Conservation (phyloP, 2,329 filamentous ascomycete genomes). For the Trichoderma pleuroti region DNA sequence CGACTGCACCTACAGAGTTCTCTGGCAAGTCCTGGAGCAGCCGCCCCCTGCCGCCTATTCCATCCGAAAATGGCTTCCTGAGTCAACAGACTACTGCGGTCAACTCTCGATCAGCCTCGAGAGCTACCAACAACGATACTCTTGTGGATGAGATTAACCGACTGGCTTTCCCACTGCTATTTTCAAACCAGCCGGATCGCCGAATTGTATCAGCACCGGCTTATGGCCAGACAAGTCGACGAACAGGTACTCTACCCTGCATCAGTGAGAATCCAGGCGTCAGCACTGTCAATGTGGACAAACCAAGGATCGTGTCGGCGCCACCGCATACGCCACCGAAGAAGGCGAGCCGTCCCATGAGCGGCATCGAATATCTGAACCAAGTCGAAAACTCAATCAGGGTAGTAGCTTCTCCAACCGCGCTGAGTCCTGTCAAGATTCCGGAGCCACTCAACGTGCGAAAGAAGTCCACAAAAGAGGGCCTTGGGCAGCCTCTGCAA, state of each 20-base stretch:
- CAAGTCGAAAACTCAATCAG: slow-evolving; percentile 52
- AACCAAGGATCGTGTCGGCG: slow-evolving; percentile 46
- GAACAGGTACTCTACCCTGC: slow-evolving; percentile 42
- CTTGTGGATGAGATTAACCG: slow-evolving; percentile 26
- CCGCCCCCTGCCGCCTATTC: slow-evolving; percentile 51
- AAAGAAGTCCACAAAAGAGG: slow-evolving; percentile 34
- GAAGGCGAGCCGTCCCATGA: slow-evolving; percentile 32
- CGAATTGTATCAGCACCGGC: slow-evolving; percentile 51
- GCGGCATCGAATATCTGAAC: slow-evolving; percentile 44
- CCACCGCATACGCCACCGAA: slow-evolving; percentile 38
- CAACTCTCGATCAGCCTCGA: slow-evolving; percentile 26
- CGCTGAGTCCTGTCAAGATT: slow-evolving; percentile 32
- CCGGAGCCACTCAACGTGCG: slow-evolving; percentile 42
- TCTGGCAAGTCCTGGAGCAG: slow-evolving; percentile 41
- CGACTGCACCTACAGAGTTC: slow-evolving; percentile 30
- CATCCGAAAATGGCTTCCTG: slow-evolving; percentile 29
- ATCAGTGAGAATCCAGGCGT: slow-evolving; percentile 43
- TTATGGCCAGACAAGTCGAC: slow-evolving; percentile 40
- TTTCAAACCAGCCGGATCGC: slow-evolving; percentile 39
- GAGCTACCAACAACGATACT: slow-evolving; percentile 21
- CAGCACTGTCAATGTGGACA: slow-evolving; percentile 30
- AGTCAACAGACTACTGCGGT: slow-evolving; percentile 21
- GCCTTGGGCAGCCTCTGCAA: slow-evolving; percentile 24
- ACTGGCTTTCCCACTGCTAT: slow-evolving; percentile 31
- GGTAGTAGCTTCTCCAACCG: slow-evolving; percentile 49